These are phyloP conservation scores for Quercus parvula DNA, from an alignment of 306 rosid species.

Conservation along the genomic window DNA sequence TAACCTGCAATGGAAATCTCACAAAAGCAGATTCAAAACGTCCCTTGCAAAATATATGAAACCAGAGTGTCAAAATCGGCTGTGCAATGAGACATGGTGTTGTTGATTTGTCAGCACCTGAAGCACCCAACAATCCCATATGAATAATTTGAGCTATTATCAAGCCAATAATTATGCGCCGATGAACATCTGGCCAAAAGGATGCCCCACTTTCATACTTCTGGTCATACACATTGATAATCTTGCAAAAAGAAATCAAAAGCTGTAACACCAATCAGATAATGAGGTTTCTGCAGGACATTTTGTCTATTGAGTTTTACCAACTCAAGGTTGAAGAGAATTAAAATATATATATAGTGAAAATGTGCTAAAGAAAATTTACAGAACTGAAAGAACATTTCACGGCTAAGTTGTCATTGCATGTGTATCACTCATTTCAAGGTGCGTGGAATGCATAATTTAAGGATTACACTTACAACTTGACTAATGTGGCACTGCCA, in stretches of 20 bases:
- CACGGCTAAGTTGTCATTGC: neutral
- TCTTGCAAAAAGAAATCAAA: slow-evolving; percentile 36
- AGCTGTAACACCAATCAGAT: slow-evolving; percentile 2
- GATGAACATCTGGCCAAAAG: slow-evolving; percentile 87
- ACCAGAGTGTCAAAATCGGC: slow-evolving; percentile 82
- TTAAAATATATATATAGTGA: neutral
- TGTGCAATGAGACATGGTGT: slow-evolving; percentile 53
- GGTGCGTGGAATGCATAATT: no score
- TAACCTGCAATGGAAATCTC: slow-evolving; percentile 73
- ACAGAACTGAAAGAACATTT: neutral
- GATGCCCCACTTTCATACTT: slow-evolving; percentile 88
- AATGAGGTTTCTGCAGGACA: neutral
- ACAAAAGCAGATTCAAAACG: slow-evolving; percentile 83
- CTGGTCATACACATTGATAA: slow-evolving; percentile 82
- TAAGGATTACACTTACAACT: no score
- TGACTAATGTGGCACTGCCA: no score
- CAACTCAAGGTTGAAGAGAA: neutral
- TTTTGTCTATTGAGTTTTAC: no score
- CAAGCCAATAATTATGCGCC: slow-evolving; percentile 64
- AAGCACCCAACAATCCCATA: slow-evolving; percentile 78
- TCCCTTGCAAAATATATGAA: slow-evolving; percentile 70
- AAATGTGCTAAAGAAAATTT: neutral
- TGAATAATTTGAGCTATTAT: slow-evolving; percentile 67
- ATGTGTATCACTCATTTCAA: neutral
- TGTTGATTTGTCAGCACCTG: slow-evolving; percentile 48